Evolutionary conservation across 106 monocot species (phyloP).

Genomic region (Acanthochlamys bracteata): DNA sequence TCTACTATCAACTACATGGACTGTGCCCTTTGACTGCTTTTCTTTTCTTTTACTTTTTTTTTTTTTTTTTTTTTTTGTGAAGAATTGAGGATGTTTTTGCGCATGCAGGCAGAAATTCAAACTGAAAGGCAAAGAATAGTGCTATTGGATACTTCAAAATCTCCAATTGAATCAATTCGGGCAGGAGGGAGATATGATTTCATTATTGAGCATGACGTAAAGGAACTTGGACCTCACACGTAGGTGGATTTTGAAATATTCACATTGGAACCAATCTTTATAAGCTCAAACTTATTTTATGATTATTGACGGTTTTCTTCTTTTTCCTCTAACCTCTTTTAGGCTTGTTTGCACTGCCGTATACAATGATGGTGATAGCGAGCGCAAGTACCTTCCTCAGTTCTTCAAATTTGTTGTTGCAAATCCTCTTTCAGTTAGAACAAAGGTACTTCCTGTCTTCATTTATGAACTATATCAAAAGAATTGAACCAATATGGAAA

Average conservation of each 20-base stretch:
- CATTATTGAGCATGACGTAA: conserved; percentile 95
- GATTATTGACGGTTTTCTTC: conserved; percentile 5
- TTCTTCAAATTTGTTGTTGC: conserved; percentile 93
- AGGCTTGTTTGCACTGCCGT: conserved; percentile 97
- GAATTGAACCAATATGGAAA: too few relatives aligned
- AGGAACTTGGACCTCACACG: conserved; percentile 96
- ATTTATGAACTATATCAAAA: too few relatives aligned
- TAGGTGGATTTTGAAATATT: conserved; percentile 26
- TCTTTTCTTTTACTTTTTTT: too few relatives aligned
- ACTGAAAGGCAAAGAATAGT: conserved; percentile 76
- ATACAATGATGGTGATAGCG: conserved; percentile 92
- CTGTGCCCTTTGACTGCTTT: too few relatives aligned
- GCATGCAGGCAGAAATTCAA: conserved; percentile 90
- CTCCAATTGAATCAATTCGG: conserved; percentile 86
- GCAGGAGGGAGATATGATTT: conserved; percentile 97
- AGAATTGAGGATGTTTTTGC: too few relatives aligned
- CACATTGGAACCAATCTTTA: background rate
- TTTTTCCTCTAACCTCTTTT: background rate
- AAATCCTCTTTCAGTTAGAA: conserved; percentile 92
- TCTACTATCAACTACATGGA: too few relatives aligned
- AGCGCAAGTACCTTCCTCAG: conserved; percentile 96
- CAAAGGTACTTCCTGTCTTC: conserved; percentile 51
- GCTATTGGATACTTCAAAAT: conserved; percentile 78
- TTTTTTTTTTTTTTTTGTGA: too few relatives aligned
- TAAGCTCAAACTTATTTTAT: background rate